Base-by-base conservation (phyloP, 2,329 filamentous ascomycete species). In the Beauveria varroae region DNA sequence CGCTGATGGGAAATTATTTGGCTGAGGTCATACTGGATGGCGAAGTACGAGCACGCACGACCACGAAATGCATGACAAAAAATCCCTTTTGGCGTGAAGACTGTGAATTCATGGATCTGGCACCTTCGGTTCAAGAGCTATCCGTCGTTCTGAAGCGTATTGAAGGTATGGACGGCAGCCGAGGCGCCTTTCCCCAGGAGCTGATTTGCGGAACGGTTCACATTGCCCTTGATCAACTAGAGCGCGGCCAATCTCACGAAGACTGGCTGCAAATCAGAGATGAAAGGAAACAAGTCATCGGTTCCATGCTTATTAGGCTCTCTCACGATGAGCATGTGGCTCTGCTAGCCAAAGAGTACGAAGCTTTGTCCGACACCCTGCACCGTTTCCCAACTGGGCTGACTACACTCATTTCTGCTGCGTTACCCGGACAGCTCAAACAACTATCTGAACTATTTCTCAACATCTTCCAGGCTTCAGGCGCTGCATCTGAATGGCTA, bases 401-500 rank as follows among this genome's bases (percentile, higher is more conserved):
- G 61, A 97, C 93, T 0, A 81, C 90, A 43, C 89, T 96, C 71
- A 90, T 99, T 66, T 87, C 91, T 2, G 85, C 90, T 50, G 84
- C 89, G 61, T 80, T 97, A 60, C 89, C 91, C 0, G 84, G 86
- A 2, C 89, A 91, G 68, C 79, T 97, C 40, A 88, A 89, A 58
- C 82, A 85, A n/a, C 74, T 98, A 9, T 90, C 92, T 2, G 93
- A 97, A 70, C 86, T 89, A 30, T 85, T 98, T 43, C 78, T 98
- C 65, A 96, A 98, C 71, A 96, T 99, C 57, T 99, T 93, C 68
- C 95, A 99, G 70, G 93, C 96, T 3, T 93, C 92, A 2, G 91
- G 91, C 0, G 85, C 85, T 43, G 89, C 90, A 2, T 83, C 83
- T 49, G 91, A 97, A 63, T 99, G 95, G 95, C 82, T 99, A 24